Base-by-base conservation (phyloP, 2,329 filamentous ascomycete species). In the Dothideomycetes sp. region DNA sequence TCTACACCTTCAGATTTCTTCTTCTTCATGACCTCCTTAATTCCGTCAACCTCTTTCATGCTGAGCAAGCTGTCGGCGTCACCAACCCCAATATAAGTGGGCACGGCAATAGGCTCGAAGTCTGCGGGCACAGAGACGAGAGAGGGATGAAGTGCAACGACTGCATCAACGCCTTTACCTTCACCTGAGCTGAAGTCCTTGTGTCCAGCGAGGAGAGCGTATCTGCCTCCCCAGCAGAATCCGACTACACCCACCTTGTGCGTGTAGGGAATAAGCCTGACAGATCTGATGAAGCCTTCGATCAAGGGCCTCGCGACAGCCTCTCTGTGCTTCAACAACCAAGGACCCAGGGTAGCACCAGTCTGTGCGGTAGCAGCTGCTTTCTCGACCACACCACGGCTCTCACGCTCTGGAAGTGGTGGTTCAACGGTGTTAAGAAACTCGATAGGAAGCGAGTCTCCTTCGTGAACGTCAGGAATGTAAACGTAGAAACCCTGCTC, bases 191-290 rank as follows among this genome's bases (percentile, higher is more conserved):
- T 43, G 19, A 52, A 52, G 17, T 44, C 45, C 34, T 41, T 43
- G 37, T 56, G 51, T 14, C 48, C 52, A 10, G 51, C 47, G 4
- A 64, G 47, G 34, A 64, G 57, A 29, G 59, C 57, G 43, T 65
- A 64, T 19, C 60, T 49, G 0, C 55, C 66, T 22, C 66, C 66
- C 54, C 63, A 70, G 57, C 66, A 69, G 51, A 68, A 69, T 4
- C 67, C 67, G 19, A 69, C 57, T 5, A 59, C 62, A n/a, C 58
- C 63, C 12, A 69, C 57, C 43, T 66, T 68, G 38, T 60, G 48
- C 3, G 61, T 65, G 2, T 61, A 62, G 1, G 60, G 59, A 5
- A 58, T 57, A 39, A 47, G 48, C 17, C 60, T 52, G 4, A 68
- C 52, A 15, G 59, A 47, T 34, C 57, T 54, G 44, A 66, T 61